Base-by-base conservation (phyloP, 495 filamentous ascomycete genomes). In the Penicillium cataractarum region DNA sequence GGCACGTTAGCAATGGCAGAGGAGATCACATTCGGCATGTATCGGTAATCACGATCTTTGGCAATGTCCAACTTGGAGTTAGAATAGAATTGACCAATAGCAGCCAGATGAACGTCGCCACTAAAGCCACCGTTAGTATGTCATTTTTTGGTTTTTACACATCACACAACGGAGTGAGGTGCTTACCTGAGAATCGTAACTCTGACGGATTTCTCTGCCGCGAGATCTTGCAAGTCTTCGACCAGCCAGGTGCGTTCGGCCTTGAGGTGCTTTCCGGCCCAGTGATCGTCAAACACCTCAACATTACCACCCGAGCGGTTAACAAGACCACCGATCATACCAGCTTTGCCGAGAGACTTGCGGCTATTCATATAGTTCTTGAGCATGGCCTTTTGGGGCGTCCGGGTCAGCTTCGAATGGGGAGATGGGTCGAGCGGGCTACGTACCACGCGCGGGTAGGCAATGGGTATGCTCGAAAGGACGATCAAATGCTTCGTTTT, bases 181-280 rank as follows among this genome's bases (percentile, higher is more conserved):
- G 21, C 76, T 64, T 78, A 88, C 87, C 90, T 89, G 46, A 94
- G 78, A 61, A 93, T 96, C 3, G 94, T 97, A 22, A 99, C 79
- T n/a, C 95, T 87, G 53, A 98, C 83, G 13, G 91, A 96, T 67
- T 93, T 95, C 70, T 94, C 91, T 9, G 89, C 91, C 15, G 96
- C 93, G 50, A 98, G 78, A 65, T 92, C 89, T 72, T 99, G 95
- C 17, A 99, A 82, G 58, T 96, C 91, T 67, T 94, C 87, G 35
- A 99, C 87, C 64, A 97, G 84, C 79, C 89, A 90, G 64, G 87
- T 90, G 32, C 95, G 86, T 77, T 99, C 95, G 12, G 79, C 74
- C 71, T 98, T 98, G 76, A 97, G 92, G 69, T 92, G 89, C 67
- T 91, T 96, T 22, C 95, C 93, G 3, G 95, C 96, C 95, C 95